Evolutionary conservation across 495 filamentous ascomycete genomes (phyloP).

Genomic region (Rostrohypoxylon terebratum): DNA sequence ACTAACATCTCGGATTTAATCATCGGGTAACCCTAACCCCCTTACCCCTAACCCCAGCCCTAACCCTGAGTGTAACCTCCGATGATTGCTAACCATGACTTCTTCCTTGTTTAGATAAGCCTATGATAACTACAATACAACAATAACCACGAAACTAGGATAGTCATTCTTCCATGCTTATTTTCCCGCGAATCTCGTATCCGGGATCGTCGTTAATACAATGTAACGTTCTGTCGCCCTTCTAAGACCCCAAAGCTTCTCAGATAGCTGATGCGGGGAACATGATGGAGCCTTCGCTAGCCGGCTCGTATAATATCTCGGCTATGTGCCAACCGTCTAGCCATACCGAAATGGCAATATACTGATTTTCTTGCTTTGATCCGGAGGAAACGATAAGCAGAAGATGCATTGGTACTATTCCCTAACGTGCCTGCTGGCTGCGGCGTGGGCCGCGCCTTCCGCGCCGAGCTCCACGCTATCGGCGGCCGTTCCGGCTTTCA

Average conservation of each 20-base stretch:
- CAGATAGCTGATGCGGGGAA: constrained; percentile 40
- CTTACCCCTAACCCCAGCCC: too few relatives aligned
- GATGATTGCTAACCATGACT: too few relatives aligned
- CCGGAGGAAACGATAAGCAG: background rate
- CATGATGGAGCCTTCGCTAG: background rate
- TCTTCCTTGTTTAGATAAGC: background rate
- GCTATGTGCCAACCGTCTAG: background rate
- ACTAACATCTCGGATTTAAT: too few relatives aligned
- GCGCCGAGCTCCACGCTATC: constrained; percentile 27
- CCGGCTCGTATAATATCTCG: constrained; percentile 10
- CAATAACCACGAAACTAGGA: constrained; percentile 7
- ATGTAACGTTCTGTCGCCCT: constrained; percentile 39
- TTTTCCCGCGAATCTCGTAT: constrained; percentile 9
- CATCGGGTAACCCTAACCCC: too few relatives aligned
- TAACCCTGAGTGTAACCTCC: too few relatives aligned
- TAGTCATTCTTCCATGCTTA: background rate
- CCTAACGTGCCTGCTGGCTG: constrained; percentile 15
- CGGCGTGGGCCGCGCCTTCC: constrained; percentile 14
- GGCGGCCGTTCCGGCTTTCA: constrained; percentile 42
- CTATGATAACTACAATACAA: background rate
- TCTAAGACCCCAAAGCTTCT: background rate
- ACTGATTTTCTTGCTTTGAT: background rate
- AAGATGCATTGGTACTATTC: constrained; percentile 25
- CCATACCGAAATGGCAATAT: background rate
- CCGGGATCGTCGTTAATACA: constrained; percentile 9